phyloP scores from a whole-genome alignment of 352 stramenopile genomes.

The Phytophthora pseudosyringae region DNA sequence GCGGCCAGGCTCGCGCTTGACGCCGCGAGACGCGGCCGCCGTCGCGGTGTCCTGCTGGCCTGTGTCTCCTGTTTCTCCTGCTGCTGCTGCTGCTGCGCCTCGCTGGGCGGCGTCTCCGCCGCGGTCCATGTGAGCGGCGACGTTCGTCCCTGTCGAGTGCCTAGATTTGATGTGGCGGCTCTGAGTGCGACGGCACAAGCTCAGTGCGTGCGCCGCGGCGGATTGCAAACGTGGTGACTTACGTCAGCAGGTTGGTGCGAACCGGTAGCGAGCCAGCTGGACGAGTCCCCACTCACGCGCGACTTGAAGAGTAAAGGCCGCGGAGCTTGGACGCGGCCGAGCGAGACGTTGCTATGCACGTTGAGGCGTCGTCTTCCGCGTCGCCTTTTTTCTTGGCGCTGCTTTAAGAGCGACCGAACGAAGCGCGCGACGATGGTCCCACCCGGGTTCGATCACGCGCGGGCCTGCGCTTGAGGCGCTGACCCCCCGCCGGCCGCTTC shows the following conservation, averaged over 20 bases:
- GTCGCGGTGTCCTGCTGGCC: conserved; percentile 2
- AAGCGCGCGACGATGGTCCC: conserved; percentile 9
- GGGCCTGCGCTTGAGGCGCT: conserved; percentile 13
- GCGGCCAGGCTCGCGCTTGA: conserved; percentile 15
- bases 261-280: conserved; percentile 27
- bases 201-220: conserved; percentile 10
- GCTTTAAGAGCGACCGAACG: conserved; percentile 9
- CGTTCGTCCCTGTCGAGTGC: background rate
- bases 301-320: conserved; percentile 22
- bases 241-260: conserved; percentile 21
- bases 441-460: conserved; percentile 15
- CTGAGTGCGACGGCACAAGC: conserved; percentile 18
- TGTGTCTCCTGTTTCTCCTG: conserved; percentile 10
- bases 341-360: conserved; percentile 32
- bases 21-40: background rate
- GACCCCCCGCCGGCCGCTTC: conserved; percentile 8
- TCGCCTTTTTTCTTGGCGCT: conserved; percentile 27
- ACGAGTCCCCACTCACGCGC: conserved; percentile 14
- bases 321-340: conserved; percentile 7
- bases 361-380: conserved; percentile 28
- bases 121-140: conserved; percentile 18
- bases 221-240: conserved; percentile 35
- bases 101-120: background rate
- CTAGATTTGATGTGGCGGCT: conserved; percentile 27
- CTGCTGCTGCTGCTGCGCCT: background rate